A percentile compares a stretch with the other conserved stretches of the same genome.
Conservation (phyloP, 2,329 filamentous ascomycete genomes). For the Penicillium brasilianum region DNA sequence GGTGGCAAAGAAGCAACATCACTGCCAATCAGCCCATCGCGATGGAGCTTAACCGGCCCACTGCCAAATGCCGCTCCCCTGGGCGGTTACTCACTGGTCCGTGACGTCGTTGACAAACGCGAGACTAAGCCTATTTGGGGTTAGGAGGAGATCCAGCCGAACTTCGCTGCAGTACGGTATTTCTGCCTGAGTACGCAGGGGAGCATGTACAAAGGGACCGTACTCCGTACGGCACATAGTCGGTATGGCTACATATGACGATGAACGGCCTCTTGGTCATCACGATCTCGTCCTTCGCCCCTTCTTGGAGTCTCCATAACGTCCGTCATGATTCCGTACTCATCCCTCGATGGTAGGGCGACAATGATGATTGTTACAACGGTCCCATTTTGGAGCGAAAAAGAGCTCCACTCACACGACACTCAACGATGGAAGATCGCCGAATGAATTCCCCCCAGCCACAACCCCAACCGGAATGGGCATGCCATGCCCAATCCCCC, state of each 20-base stretch:
- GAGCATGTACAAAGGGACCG: background rate
- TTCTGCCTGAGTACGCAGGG: conserved; percentile 14
- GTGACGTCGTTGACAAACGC: conserved; percentile 30
- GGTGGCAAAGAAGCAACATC: conserved; percentile 19
- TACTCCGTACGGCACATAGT: too few relatives aligned
- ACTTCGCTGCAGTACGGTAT: conserved; percentile 2
- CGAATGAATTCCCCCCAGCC: background rate
- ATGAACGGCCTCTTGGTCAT: background rate
- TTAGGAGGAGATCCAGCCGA: conserved; percentile 2
- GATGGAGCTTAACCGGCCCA: conserved; percentile 3
- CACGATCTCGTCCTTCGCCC: background rate
- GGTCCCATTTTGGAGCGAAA: conserved; percentile 12
- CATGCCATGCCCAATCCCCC: conserved; percentile 6
- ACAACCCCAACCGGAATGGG: conserved; percentile 7
- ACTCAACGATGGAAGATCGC: conserved; percentile 1
- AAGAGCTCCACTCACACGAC: conserved; percentile 10
- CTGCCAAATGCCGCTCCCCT: conserved; percentile 8
- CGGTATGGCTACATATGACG: conserved; percentile 2
- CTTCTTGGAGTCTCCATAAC: background rate
- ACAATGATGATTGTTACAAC: conserved; percentile 9
- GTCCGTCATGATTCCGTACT: background rate
- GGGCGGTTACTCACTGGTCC: conserved; percentile 17
- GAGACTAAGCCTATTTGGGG: conserved; percentile 9
- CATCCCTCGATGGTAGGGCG: conserved; percentile 1
- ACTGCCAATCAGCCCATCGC: background rate